Percentiles rank a stretch among this genome's conserved stretches.
Conservation (phyloP, 495 filamentous ascomycete genomes). For the Xylaria palmicola region DNA sequence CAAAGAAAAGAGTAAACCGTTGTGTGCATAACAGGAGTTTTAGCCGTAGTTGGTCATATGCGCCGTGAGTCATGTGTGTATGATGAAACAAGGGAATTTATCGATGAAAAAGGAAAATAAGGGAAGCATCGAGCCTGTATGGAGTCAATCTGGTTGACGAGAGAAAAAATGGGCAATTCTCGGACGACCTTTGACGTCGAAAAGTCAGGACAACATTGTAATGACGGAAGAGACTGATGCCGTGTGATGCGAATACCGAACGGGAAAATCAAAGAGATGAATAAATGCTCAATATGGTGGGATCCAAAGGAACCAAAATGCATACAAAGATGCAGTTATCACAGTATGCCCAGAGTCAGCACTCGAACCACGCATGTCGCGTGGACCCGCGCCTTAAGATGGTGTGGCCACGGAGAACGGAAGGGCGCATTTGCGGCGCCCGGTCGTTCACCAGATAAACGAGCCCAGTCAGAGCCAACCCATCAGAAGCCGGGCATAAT, state of each 20-base stretch:
- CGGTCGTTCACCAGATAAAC: not conserved
- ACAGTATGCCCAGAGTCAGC: not conserved
- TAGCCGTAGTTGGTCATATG: slow-evolving; percentile 20
- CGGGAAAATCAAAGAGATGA: slow-evolving; percentile 1
- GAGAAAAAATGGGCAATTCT: not conserved
- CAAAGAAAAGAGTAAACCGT: slow-evolving; percentile 10
- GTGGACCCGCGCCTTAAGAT: not conserved
- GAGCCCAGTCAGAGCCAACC: not conserved
- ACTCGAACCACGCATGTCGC: not conserved
- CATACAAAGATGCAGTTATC: not conserved
- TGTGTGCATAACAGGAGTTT: slow-evolving; percentile 13
- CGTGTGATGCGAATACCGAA: slow-evolving; percentile 4
- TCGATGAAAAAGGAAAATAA: slow-evolving; percentile 4
- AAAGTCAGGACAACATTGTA: not conserved
- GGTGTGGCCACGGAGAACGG: not conserved
- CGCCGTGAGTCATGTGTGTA: slow-evolving; percentile 21
- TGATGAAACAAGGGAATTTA: slow-evolving; percentile 11
- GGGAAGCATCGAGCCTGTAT: not conserved
- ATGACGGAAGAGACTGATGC: slow-evolving; percentile 7
- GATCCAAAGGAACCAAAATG: not conserved
- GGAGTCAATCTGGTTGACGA: not conserved
- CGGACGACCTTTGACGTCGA: not conserved
- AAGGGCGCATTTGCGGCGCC: not conserved
- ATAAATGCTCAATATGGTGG: not conserved
- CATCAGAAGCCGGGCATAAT: not conserved